A percentile compares a stretch with the other conserved stretches of the same genome.
Evolutionary conservation across 805 yeast genomes (phyloP).

Genomic region (Zygotorulaspora sp.): DNA sequence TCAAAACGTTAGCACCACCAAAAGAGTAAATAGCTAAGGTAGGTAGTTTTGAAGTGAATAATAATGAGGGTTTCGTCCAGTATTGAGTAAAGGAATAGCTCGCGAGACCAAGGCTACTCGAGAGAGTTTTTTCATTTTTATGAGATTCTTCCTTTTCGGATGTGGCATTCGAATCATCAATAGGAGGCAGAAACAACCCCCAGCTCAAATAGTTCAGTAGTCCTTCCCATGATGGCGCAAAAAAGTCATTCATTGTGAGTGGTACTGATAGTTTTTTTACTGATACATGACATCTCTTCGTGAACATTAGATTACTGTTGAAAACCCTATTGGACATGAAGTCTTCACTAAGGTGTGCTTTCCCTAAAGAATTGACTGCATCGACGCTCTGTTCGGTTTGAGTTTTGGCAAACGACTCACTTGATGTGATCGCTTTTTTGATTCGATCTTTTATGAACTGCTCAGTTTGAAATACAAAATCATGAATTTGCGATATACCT

Average conservation of each 20-base stretch:
- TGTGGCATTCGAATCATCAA: constrained; percentile 4
- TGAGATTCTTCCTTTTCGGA: constrained; percentile 4
- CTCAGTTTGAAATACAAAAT: constrained; percentile 68
- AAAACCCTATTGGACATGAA: constrained; percentile 55
- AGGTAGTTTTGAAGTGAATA: constrained; percentile 35
- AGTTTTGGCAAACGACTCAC: constrained; percentile 67
- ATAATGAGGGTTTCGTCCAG: constrained; percentile 32
- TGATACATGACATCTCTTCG: constrained; percentile 60
- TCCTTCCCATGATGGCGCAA: constrained; percentile 70
- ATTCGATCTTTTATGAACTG: constrained; percentile 60
- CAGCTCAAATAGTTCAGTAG: constrained; percentile 39
- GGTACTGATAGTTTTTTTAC: constrained; percentile 54
- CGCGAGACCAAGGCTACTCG: constrained; percentile 20
- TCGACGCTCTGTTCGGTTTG: constrained; percentile 58
- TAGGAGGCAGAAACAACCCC: constrained; percentile 38
- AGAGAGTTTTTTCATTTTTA: constrained; percentile 4
- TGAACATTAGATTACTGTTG: constrained; percentile 76
- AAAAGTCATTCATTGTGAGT: constrained; percentile 65
- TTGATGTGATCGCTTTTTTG: constrained; percentile 52
- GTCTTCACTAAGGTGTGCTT: constrained; percentile 57
- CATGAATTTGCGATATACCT: constrained; percentile 61
- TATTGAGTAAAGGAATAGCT: constrained; percentile 26
- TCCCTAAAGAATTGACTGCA: constrained; percentile 59
- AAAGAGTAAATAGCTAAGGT: constrained; percentile 34
- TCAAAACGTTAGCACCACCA: constrained; percentile 40